phyloP scores from a whole-genome alignment of 306 rosid genomes.

The Dalbergia oliveri region DNA sequence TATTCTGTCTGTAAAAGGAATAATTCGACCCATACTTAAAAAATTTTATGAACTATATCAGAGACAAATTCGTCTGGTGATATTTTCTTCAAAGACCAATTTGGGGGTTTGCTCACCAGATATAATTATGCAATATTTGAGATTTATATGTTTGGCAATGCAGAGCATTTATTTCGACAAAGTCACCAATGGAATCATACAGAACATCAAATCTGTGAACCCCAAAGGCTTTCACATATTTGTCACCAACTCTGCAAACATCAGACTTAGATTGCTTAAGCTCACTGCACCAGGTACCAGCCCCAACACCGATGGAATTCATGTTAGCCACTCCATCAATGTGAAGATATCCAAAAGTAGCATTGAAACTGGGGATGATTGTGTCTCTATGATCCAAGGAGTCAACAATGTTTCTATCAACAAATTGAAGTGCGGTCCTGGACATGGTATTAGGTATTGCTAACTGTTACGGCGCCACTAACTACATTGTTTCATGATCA shows the following conservation, averaged over 20 bases:
- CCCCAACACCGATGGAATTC: constrained; percentile 63
- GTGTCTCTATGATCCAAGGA: constrained; percentile 56
- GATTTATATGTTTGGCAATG: constrained; percentile 21
- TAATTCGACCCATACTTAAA: no score
- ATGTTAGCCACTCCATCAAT: constrained; percentile 44
- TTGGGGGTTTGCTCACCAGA: no score
- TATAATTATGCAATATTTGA: background rate
- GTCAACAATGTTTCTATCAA: constrained; percentile 32
- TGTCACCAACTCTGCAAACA: constrained; percentile 47
- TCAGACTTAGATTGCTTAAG: constrained; percentile 45
- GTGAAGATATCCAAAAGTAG: constrained; percentile 33
- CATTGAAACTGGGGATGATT: constrained; percentile 58
- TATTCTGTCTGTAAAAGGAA: no score
- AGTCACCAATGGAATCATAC: constrained; percentile 45
- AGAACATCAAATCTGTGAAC: constrained; percentile 46
- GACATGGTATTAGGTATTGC: constrained; percentile 64
- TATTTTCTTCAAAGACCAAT: no score
- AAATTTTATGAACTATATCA: no score
- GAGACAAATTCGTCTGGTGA: no score
- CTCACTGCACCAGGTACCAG: constrained; percentile 44
- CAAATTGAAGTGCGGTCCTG: constrained; percentile 49
- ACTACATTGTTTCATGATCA: background rate
- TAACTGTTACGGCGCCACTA: no score
- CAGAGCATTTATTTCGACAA: constrained; percentile 49
- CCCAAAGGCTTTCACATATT: constrained; percentile 60